Evolutionary conservation across 2,329 filamentous ascomycete species (phyloP).

Genomic region (Beauveria scarabaeidicola): DNA sequence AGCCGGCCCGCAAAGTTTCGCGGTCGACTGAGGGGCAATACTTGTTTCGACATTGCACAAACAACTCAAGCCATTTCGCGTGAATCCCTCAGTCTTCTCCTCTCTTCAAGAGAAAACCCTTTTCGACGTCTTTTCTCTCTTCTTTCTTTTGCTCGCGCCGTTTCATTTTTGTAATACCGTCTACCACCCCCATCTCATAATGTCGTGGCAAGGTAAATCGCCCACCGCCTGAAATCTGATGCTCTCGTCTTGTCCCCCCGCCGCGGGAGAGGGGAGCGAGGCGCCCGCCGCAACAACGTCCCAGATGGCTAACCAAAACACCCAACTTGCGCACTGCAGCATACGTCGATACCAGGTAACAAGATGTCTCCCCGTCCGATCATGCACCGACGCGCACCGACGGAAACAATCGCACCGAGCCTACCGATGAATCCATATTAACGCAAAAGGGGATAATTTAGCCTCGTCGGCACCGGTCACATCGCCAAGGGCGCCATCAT

Average conservation of each 20-base stretch:
- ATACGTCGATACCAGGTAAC: conserved; percentile 43
- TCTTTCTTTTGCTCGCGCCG: not conserved
- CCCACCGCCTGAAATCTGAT: conserved; percentile 15
- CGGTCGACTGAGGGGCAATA: conserved; percentile 6
- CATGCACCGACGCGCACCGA: not conserved
- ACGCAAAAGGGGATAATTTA: conserved; percentile 27
- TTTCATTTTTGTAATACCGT: not conserved
- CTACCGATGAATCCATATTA: conserved; percentile 14
- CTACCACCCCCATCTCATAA: conserved; percentile 29
- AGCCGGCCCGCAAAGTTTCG: not conserved
- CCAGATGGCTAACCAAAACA: conserved; percentile 14
- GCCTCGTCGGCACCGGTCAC: conserved; percentile 71
- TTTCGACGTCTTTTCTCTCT: not conserved
- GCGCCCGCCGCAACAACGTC: conserved; percentile 20
- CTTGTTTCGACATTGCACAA: conserved; percentile 8
- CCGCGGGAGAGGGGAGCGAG: not conserved
- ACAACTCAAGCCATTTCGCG: conserved; percentile 5
- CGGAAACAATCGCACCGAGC: not conserved
- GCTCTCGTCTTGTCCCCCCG: conserved; percentile 12
- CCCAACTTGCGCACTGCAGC: conserved; percentile 25
- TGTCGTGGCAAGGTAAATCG: conserved; percentile 66
- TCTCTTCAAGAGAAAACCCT: not conserved
- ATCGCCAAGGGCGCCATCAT: conserved; percentile 81
- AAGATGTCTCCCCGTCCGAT: not conserved
- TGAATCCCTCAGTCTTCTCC: conserved; percentile 7